Evolutionary conservation across 2,329 filamentous ascomycete genomes (phyloP), one percentile per base, ranked within the genome.

Genomic region (Hypoxylon sp.): DNA sequence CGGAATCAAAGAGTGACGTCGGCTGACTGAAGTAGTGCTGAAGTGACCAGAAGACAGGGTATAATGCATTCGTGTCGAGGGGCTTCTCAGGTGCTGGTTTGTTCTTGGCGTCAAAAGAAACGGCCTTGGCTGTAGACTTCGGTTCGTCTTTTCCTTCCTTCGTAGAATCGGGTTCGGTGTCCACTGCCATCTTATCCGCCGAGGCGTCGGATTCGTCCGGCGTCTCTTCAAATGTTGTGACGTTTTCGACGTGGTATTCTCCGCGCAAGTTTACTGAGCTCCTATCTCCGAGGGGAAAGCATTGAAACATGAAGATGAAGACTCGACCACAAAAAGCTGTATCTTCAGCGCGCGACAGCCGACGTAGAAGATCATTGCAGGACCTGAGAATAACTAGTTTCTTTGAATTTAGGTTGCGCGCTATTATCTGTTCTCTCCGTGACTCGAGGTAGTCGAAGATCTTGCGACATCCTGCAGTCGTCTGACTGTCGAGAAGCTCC

Each of bases 221-320:
- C 5, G 82, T 79, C 32, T 89, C 84, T 73, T 97, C 93, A 74
- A 89, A 99, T 0, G 87, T 89, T 1, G 96, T 99, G 58, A 94
- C 87, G 82, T 99, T 99, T 74, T 98, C 96, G 24, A 92, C 88
- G 74, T 99, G 96, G 71, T 96, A 99, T 80, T 98, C 95, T 71
- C 96, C 96, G 53, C 96, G 88, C 38, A 98, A 84, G 75, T 99
- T 99, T 51, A 99, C 96, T 0, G 96, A 97, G 77, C 96, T 98
- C 77, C 95, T 96, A 79, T 99, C 96, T 30, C 95, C 95, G 0
- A 99, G 84, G 1, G 96, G 96, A 74, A 99, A 98, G 77, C 93
- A 97, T 78, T 99, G 96, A 78, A 98, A 99, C 76, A 99, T 88
- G 78, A 97, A 99, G 69, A 99, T 97, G 78, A 98, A 98, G 24